A percentile compares a stretch with the other conserved stretches of the same genome.
These are phyloP conservation scores for Entonaema liquescens DNA, from an alignment of 495 filamentous ascomycete genomes.

Conservation along the genomic window DNA sequence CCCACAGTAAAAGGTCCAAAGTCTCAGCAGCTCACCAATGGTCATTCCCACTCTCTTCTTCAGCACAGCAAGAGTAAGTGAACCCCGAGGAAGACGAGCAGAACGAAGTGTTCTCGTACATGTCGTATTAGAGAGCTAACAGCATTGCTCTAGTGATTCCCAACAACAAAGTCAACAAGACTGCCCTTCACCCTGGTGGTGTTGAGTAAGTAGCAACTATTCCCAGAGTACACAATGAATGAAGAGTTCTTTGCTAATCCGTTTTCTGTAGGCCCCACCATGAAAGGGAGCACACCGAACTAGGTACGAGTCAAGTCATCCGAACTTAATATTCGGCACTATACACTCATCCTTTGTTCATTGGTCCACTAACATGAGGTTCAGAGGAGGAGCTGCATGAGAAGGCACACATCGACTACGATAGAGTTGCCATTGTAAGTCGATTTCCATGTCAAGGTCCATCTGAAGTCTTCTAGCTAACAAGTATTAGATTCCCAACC, in stretches of 20 bases:
- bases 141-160: conserved; percentile 65
- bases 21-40: conserved; percentile 51
- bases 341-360: conserved; percentile 8
- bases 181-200: conserved; percentile 86
- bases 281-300: conserved; percentile 83
- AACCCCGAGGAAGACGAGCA: conserved; percentile 45
- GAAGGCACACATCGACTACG: conserved; percentile 98
- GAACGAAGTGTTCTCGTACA: background rate
- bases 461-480: conserved; percentile 17
- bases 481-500: conserved; percentile 79
- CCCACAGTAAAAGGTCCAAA: conserved; percentile 57
- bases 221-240: conserved; percentile 27
- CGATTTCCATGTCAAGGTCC: background rate
- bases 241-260: conserved; percentile 46
- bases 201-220: conserved; percentile 73
- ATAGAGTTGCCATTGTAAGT: conserved; percentile 94
- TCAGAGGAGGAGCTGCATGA: conserved; percentile 94
- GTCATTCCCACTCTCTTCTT: conserved; percentile 38
- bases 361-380: conserved; percentile 36
- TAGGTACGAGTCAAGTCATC: conserved; percentile 59
- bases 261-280: conserved; percentile 67
- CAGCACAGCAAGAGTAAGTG: conserved; percentile 54
- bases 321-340: background rate
- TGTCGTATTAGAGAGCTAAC: conserved; percentile 40
- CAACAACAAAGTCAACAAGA: conserved; percentile 81